Evolutionary conservation across 2,329 filamentous ascomycete genomes (phyloP), one percentile per base, ranked within the genome.

Genomic region (Pseudocercospora pini-densiflorae): DNA sequence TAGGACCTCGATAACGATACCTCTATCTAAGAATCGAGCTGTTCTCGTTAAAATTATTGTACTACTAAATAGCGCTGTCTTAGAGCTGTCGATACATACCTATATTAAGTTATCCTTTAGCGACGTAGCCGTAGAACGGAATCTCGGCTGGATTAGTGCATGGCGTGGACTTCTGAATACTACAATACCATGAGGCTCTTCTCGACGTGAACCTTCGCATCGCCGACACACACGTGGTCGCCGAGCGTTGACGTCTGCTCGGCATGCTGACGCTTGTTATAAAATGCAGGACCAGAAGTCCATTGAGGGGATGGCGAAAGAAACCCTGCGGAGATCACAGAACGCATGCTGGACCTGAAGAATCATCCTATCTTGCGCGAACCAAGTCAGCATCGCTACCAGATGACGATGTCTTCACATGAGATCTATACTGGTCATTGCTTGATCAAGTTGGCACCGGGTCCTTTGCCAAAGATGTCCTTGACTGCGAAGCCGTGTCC

Each of bases 361-460:
- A 19, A 53, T 29, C 49, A 27, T 24, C 24, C 14, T 9, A 10
- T 23, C 24, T 27, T 19, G 14, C 49, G 23, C 24, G 49, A 53
- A 24, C 23, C 49, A 27, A 23, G 19, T 23, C 49, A 53, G 23
- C 49, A 53, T 53, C 49, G 23, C 19, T 27, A 53, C 14, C 49
- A 53, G 23, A 5, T 53, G 51, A 29, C 24, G 5, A 55, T 55
- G 51, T 19, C 51, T 33, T 16, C 51, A 31, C 51, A 55, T 7
- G 51, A 55, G 16, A 31, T 33, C 51, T 33, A 55, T n/a, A 55
- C 51, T 16, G 51, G 51, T 19, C 51, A 55, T 12, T 55, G 51
- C 16, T 12, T 55, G 5, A 14, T 55, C 51, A 55, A 55, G 16
- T 31, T 55, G 23, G 27, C 51, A 7, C 51, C 51, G 8, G 51